These are phyloP conservation scores for Candida germanica DNA, from an alignment of 805 yeast species.

Conservation along the genomic window DNA sequence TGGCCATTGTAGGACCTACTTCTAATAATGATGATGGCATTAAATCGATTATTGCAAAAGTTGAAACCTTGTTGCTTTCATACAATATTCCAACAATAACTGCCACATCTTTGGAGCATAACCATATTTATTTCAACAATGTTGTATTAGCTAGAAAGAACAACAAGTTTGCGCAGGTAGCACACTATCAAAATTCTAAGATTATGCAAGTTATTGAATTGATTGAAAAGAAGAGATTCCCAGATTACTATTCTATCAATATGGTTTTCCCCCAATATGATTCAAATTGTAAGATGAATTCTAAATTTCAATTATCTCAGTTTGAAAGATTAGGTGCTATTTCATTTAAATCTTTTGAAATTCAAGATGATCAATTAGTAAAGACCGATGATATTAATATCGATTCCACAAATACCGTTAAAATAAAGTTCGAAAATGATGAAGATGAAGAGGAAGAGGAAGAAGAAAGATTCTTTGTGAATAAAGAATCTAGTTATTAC, in stretches of 20 bases:
- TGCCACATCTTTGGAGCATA: constrained; percentile 24
- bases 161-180: constrained; percentile 21
- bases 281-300: constrained; percentile 7
- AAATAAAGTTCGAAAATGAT: too few relatives aligned
- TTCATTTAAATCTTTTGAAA: constrained; percentile 5
- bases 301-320: neutral
- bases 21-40: constrained; percentile 17
- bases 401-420: neutral
- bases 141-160: constrained; percentile 19
- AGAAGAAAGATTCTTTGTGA: constrained; percentile 9
- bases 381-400: neutral
- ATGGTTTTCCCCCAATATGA: constrained; percentile 11
- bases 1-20: constrained; percentile 34
- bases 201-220: constrained; percentile 19
- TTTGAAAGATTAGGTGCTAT: constrained; percentile 1
- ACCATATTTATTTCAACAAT: constrained; percentile 32
- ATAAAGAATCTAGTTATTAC: constrained; percentile 11
- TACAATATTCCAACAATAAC: constrained; percentile 20
- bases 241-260: constrained; percentile 7
- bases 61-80: constrained; percentile 7
- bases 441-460: constrained; percentile 1
- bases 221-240: constrained; percentile 10
- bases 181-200: constrained; percentile 23
- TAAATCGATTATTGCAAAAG: neutral
- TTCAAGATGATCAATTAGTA: constrained; percentile 3